Percentiles rank a stretch among this genome's conserved stretches.
Conservation (phyloP, 2,329 filamentous ascomycete genomes). For the Zasmidium cellare region DNA sequence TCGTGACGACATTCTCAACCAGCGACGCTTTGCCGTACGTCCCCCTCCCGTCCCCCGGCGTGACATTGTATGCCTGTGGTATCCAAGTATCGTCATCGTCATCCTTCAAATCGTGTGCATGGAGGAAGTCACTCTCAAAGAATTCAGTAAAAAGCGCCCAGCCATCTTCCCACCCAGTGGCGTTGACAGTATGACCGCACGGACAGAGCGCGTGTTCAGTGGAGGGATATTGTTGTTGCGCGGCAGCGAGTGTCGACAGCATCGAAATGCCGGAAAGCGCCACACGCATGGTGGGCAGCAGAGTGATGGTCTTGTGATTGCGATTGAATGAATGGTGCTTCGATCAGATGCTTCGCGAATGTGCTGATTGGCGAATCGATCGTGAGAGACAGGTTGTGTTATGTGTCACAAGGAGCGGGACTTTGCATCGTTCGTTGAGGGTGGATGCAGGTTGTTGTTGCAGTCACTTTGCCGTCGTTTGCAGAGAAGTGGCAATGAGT, state of each 20-base stretch:
- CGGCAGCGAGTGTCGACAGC: not conserved
- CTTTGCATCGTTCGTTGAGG: not conserved
- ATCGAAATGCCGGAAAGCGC: not conserved
- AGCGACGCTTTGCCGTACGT: slow-evolving; percentile 65
- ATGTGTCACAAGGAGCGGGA: no score
- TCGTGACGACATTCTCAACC: slow-evolving; percentile 58
- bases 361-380: not conserved
- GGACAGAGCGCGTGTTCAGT: slow-evolving; percentile 53
- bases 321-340: not conserved
- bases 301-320: not conserved
- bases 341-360: not conserved
- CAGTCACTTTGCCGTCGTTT: no score
- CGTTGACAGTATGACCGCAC: slow-evolving; percentile 67
- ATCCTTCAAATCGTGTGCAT: slow-evolving; percentile 42
- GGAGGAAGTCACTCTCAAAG: slow-evolving; percentile 71
- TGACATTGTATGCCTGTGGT: slow-evolving; percentile 67
- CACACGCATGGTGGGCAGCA: not conserved
- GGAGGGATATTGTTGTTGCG: not conserved
- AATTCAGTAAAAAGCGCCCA: slow-evolving; percentile 65
- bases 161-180: slow-evolving; percentile 39
- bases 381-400: no score
- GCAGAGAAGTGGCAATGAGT: no score
- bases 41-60: slow-evolving; percentile 58
- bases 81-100: slow-evolving; percentile 55
- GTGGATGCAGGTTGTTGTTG: not conserved